Conservation (phyloP, 2,329 filamentous ascomycete species). For the Hypoxylon sp. region DNA sequence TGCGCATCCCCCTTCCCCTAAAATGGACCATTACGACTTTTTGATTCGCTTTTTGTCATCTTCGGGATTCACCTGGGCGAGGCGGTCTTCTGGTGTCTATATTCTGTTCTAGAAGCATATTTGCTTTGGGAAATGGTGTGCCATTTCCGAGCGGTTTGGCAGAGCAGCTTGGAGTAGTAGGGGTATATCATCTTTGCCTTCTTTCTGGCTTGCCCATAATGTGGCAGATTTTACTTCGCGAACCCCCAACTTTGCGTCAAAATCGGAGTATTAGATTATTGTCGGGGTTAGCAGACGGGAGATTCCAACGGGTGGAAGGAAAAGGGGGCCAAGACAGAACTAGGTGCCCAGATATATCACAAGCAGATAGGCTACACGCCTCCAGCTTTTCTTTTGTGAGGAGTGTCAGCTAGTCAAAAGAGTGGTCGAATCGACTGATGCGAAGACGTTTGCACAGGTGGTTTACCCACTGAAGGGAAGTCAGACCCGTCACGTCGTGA, state of each 20-base stretch:
- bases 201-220: conserved; percentile 44
- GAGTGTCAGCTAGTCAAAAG: conserved; percentile 26
- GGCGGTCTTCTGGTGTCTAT: conserved; percentile 43
- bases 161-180: conserved; percentile 53
- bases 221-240: conserved; percentile 31
- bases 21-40: conserved; percentile 41
- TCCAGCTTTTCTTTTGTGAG: conserved; percentile 44
- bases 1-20: conserved; percentile 47
- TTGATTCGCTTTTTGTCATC: conserved; percentile 43
- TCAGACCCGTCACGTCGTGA: conserved; percentile 23
- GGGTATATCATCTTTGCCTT: conserved; percentile 44
- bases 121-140: conserved; percentile 44
- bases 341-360: conserved; percentile 23
- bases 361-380: conserved; percentile 34
- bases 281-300: conserved; percentile 23
- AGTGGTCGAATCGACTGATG: conserved; percentile 12
- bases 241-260: conserved; percentile 29
- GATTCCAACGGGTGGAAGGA: conserved; percentile 16
- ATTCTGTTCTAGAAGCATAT: conserved; percentile 46
- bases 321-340: conserved; percentile 17
- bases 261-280: conserved; percentile 34
- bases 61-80: conserved; percentile 35
- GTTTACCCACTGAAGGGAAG: conserved; percentile 25
- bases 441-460: conserved; percentile 15
- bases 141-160: conserved; percentile 42